Base-by-base conservation (phyloP, 208 protist genomes). In the Porcisia deanei region DNA sequence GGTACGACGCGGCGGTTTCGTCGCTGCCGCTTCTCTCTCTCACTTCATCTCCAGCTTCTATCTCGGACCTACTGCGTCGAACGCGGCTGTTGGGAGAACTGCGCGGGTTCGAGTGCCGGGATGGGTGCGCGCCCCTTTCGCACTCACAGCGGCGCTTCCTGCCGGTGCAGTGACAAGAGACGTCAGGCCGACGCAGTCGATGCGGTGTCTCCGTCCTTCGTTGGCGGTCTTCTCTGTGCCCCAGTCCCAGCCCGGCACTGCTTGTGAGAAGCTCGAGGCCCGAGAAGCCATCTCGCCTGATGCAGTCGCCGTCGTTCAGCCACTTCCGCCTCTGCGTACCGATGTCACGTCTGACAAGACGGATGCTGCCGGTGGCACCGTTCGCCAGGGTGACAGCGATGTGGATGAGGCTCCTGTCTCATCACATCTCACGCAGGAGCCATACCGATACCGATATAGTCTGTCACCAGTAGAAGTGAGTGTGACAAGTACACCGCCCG, bases 91-190 rank as follows among this genome's bases (percentile, higher is more conserved):
- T 47, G 63, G 20, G 39, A 67, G 63, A 37, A 20, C 20, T 6
- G 7, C 18, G 25, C 66, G 25, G 1, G 3, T 18, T 3, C 76
- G 70, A n/a, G 41, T 80, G 25, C 66, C 66, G 47, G n/a, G 39
- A 55, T 81, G 76, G 76, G 76, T 81, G 39, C 70, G 71, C 12
- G 64, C 71, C n/a, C 54, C 76, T 34, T 81, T 81, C 64, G 69
- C 43, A 43, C 25, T n/a, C 22, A 16, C 47, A 30, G 14, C 76
- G 25, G 34, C 64, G 59, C 53, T 72, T 22, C 25, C 76, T 53
- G 61, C 70, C 3, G 64, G 45, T 43, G 2, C 52, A 9, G 60
- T 72, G 3, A 41, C 52, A 25, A 37, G 34, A 45, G 41, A 5
- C 37, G 34, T 25, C 55, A 49, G 54, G 34, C 52, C 54, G 30